phyloP scores from a whole-genome alignment of 768 basidiomycete genomes.

The Mycena pura region DNA sequence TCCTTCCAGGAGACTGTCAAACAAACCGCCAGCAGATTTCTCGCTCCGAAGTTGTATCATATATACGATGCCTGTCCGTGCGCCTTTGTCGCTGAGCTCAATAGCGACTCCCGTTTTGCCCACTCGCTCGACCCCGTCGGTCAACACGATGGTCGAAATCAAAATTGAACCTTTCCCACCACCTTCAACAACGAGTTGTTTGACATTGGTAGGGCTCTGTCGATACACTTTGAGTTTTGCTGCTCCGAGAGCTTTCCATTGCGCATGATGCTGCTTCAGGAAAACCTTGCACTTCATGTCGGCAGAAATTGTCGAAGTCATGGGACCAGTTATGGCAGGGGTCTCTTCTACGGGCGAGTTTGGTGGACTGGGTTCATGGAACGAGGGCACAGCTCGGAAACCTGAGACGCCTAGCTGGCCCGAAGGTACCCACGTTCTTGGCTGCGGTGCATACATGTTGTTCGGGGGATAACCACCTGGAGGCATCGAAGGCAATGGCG shows the following conservation, averaged over 20 bases:
- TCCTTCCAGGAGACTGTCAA: constrained; percentile 85
- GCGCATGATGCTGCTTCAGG: constrained; percentile 92
- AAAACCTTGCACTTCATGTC: constrained; percentile 99
- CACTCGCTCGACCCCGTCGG: constrained; percentile 97
- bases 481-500: constrained; percentile 50
- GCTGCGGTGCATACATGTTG: constrained; percentile 49
- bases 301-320: constrained; percentile 79
- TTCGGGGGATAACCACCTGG: constrained; percentile 43
- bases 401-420: constrained; percentile 58
- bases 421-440: constrained; percentile 68
- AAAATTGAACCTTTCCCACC: constrained; percentile 78
- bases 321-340: constrained; percentile 63
- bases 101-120: constrained; percentile 98
- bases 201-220: constrained; percentile 85
- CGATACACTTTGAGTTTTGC: constrained; percentile 88
- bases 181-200: constrained; percentile 94
- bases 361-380: constrained; percentile 82
- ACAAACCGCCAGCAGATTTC: constrained; percentile 81
- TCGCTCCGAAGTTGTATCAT: constrained; percentile 98
- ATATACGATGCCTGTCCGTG: constrained; percentile 91
- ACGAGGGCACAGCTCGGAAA: constrained; percentile 59
- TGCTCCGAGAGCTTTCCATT: constrained; percentile 95
- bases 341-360: constrained; percentile 74
- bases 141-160: constrained; percentile 95
- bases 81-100: constrained; percentile 91